These are phyloP conservation scores for Periglandula ipomoeae DNA, from an alignment of 2,329 filamentous ascomycete genomes.

Conservation along the genomic window DNA sequence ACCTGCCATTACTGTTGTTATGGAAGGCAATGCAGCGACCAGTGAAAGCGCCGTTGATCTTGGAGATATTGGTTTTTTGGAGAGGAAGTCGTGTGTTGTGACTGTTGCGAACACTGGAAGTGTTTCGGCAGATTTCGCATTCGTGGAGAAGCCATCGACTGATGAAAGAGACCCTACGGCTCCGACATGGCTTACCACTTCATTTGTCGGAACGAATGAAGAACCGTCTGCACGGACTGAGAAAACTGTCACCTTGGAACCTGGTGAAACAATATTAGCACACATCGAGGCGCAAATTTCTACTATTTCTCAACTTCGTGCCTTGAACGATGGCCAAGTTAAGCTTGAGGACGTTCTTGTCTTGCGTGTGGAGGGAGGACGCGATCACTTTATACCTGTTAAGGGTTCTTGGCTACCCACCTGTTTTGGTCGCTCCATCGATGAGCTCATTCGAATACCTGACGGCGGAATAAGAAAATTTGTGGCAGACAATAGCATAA, in stretches of 20 bases:
- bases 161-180: constrained; percentile 32
- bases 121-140: constrained; percentile 68
- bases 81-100: constrained; percentile 55
- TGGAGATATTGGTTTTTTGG: constrained; percentile 62
- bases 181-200: constrained; percentile 60
- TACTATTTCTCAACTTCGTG: constrained; percentile 52
- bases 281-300: constrained; percentile 59
- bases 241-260: constrained; percentile 59
- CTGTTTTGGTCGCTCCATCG: constrained; percentile 76
- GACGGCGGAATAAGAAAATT: constrained; percentile 64
- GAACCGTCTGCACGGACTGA: constrained; percentile 24
- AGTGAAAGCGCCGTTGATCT: constrained; percentile 60
- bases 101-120: constrained; percentile 90
- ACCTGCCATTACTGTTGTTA: constrained; percentile 72
- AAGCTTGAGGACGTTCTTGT: constrained; percentile 80
- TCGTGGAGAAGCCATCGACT: constrained; percentile 60
- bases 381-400: constrained; percentile 86
- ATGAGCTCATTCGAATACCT: constrained; percentile 78
- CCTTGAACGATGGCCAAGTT: constrained; percentile 59
- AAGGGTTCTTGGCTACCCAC: constrained; percentile 71
- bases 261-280: constrained; percentile 71
- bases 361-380: constrained; percentile 70
- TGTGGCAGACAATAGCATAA: constrained; percentile 25
- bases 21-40: constrained; percentile 47
- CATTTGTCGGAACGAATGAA: constrained; percentile 41